These are phyloP conservation scores for Phytophthora podocarpi DNA, from an alignment of 352 stramenopile genomes.

Conservation along the genomic window DNA sequence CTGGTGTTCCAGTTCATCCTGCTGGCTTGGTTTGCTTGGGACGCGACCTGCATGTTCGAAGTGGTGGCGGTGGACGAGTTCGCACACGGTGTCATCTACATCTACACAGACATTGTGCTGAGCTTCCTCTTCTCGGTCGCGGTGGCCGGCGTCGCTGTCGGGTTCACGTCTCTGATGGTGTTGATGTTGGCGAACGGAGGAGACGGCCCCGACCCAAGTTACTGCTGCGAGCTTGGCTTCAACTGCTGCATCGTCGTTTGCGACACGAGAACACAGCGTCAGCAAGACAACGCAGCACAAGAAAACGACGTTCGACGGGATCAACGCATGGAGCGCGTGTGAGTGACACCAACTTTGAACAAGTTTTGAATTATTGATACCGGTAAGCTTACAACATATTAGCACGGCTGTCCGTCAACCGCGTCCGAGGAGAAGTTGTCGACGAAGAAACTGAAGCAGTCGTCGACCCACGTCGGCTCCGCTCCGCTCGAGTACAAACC, in stretches of 20 bases:
- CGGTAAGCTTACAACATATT: too few species aligned
- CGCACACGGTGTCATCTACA: constrained; percentile 54
- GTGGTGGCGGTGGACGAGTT: constrained; percentile 51
- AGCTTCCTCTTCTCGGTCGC: constrained; percentile 35
- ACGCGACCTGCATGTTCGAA: constrained; percentile 46
- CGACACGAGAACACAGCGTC: background rate
- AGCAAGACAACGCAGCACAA: background rate
- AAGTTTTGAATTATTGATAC: too few species aligned
- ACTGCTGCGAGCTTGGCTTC: background rate
- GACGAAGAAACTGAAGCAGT: constrained; percentile 39
- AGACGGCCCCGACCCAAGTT: too few species aligned
- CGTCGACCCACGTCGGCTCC: constrained; percentile 26
- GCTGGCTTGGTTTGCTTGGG: constrained; percentile 42
- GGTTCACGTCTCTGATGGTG: constrained; percentile 24
- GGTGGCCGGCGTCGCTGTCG: constrained; percentile 13
- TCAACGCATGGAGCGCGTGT: constrained; percentile 23
- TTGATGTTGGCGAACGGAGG: constrained; percentile 9
- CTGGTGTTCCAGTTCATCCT: constrained; percentile 44
- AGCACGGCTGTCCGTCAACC: too few species aligned
- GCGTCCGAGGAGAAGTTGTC: constrained; percentile 35
- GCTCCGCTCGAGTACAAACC: background rate
- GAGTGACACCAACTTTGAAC: too few species aligned
- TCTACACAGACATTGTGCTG: constrained; percentile 57
- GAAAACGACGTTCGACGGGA: background rate
- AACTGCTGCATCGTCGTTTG: constrained; percentile 3